A percentile compares a stretch with the other conserved stretches of the same genome.
These are phyloP conservation scores for Starmerella etchellsii DNA, from an alignment of 805 yeast genomes.

Conservation along the genomic window DNA sequence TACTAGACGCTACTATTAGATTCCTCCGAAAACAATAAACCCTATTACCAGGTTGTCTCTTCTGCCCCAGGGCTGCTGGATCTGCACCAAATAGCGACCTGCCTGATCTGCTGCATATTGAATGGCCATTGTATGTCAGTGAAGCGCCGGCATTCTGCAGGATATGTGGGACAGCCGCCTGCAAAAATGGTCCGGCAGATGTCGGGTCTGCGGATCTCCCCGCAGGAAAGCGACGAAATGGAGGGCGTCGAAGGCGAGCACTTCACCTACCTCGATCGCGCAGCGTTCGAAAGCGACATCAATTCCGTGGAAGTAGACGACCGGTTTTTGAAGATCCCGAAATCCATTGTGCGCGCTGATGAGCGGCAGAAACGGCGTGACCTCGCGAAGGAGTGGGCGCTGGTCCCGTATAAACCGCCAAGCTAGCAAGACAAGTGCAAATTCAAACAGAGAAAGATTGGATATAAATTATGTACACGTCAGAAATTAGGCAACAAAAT, in stretches of 20 bases:
- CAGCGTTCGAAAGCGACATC: constrained; percentile 13
- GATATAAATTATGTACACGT: too few species aligned
- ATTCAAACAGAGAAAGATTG: too few species aligned
- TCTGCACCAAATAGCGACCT: too few species aligned
- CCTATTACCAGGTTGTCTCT: too few species aligned
- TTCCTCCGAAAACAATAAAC: neutral
- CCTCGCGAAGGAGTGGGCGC: constrained; percentile 11
- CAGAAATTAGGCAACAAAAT: too few species aligned
- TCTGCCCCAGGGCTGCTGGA: too few species aligned
- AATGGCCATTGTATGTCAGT: too few species aligned
- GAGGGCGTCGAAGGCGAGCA: constrained; percentile 14
- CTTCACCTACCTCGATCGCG: constrained; percentile 8
- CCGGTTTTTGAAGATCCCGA: constrained; percentile 17
- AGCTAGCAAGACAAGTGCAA: too few species aligned
- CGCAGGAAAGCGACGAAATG: constrained; percentile 10
- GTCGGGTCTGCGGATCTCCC: neutral
- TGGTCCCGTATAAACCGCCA: constrained; percentile 10
- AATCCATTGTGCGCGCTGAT: neutral
- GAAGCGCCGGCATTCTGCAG: too few species aligned
- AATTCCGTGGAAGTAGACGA: constrained; percentile 16
- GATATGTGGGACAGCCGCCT: too few species aligned
- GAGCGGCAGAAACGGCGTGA: constrained; percentile 10
- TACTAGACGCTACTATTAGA: neutral
- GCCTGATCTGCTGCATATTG: too few species aligned
- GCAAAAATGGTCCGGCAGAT: constrained; percentile 8